Percentiles rank a stretch among this genome's conserved stretches.
These are phyloP conservation scores for Shiraia sp. DNA, from an alignment of 2,329 filamentous ascomycete species.

Conservation along the genomic window DNA sequence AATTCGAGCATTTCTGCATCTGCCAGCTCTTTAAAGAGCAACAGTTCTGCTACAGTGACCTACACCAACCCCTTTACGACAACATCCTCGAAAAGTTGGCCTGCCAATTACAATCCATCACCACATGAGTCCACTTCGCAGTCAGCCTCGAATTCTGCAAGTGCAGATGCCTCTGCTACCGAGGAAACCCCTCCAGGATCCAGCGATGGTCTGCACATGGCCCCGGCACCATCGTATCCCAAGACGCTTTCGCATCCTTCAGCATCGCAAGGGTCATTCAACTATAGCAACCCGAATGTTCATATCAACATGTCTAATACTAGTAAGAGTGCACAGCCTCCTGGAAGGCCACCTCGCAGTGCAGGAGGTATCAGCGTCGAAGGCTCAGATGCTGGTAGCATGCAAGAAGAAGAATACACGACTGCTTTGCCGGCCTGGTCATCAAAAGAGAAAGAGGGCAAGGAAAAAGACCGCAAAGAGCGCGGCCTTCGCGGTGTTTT, in stretches of 20 bases:
- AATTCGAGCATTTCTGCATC: constrained; percentile 39
- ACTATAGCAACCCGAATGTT: constrained; percentile 28
- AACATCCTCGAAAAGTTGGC: constrained; percentile 11
- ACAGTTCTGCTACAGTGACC: constrained; percentile 26
- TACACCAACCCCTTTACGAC: constrained; percentile 30
- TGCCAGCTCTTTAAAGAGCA: constrained; percentile 37
- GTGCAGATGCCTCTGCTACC: constrained; percentile 35
- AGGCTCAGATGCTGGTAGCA: constrained; percentile 41
- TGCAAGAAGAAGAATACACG: constrained; percentile 43
- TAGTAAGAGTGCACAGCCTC: constrained; percentile 21
- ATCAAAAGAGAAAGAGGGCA: constrained; percentile 32
- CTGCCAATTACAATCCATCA: constrained; percentile 28
- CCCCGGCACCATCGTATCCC: constrained; percentile 34
- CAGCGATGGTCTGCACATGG: constrained; percentile 42
- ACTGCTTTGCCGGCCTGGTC: constrained; percentile 44
- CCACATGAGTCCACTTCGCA: constrained; percentile 29
- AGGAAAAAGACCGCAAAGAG: constrained; percentile 44
- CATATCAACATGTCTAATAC: constrained; percentile 30
- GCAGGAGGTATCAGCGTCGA: constrained; percentile 32
- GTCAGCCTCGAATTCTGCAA: constrained; percentile 35
- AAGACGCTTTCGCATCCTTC: constrained; percentile 32
- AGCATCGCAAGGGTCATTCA: constrained; percentile 20
- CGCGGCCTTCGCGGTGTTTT: constrained; percentile 46
- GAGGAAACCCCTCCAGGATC: constrained; percentile 44
- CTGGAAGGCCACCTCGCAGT: constrained; percentile 30